A percentile compares a stretch with the other conserved stretches of the same genome.
Evolutionary conservation across 164 flowering plant genomes (phyloP).

Genomic region (Aristolochia contorta): DNA sequence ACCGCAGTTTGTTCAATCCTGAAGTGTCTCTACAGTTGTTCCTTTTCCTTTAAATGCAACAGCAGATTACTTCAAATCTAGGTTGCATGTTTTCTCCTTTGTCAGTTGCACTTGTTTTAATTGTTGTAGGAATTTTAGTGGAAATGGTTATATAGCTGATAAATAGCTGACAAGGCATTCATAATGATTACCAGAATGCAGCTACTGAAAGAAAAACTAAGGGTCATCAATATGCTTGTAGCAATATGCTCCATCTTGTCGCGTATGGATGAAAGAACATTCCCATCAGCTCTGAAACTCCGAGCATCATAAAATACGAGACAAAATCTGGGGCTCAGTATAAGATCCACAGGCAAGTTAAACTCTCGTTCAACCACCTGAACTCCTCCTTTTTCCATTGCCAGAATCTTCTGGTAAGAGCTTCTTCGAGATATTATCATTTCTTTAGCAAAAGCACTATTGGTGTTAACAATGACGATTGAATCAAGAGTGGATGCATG

Average conservation of each 20-base stretch:
- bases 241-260: conserved; percentile 69
- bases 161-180: neutral
- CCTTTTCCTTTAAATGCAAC: neutral
- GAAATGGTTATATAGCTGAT: neutral
- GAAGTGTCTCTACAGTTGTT: neutral
- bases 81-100: neutral
- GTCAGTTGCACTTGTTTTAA: neutral
- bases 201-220: conserved; percentile 73
- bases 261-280: conserved; percentile 45
- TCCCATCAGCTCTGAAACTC: conserved; percentile 44
- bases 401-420: conserved; percentile 76
- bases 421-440: conserved; percentile 82
- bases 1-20: no score
- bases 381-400: conserved; percentile 67
- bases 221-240: conserved; percentile 53
- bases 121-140: neutral
- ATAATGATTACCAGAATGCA: conserved; percentile 71
- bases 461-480: conserved; percentile 67
- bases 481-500: conserved; percentile 22
- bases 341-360: conserved; percentile 68
- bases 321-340: conserved; percentile 63
- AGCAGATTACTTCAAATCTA: neutral
- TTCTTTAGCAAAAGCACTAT: conserved; percentile 53
- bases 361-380: conserved; percentile 91
- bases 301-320: conserved; percentile 70